Evolutionary conservation across 306 rosid species (phyloP).

Genomic region (Medicago ruthenica): DNA sequence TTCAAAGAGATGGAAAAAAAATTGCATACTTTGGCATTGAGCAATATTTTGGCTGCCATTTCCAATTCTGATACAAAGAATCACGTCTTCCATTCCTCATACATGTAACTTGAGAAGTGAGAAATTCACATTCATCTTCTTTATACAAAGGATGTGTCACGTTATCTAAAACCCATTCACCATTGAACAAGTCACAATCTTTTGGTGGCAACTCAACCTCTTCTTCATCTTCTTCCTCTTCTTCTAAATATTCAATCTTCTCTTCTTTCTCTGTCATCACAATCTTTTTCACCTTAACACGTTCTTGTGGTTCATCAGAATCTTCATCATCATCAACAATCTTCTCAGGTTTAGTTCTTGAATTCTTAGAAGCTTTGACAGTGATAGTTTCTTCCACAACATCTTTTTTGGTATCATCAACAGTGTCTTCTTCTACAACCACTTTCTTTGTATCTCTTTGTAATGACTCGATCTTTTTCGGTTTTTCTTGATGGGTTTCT

Average conservation of each 20-base stretch:
- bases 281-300: conserved; percentile 47
- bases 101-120: conserved; percentile 92
- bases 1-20: background rate
- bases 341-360: conserved; percentile 55
- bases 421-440: conserved; percentile 23
- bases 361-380: conserved; percentile 31
- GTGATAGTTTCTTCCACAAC: conserved; percentile 15
- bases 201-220: conserved; percentile 79
- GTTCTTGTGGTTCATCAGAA: conserved; percentile 56
- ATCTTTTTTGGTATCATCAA: conserved; percentile 41
- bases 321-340: conserved; percentile 44
- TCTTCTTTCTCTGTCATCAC: conserved; percentile 45
- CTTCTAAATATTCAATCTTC: conserved; percentile 38
- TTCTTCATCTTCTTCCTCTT: conserved; percentile 59
- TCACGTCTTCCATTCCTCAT: conserved; percentile 90
- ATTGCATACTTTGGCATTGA: conserved; percentile 76
- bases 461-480: conserved; percentile 17
- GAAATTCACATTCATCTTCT: conserved; percentile 92
- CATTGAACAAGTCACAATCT: conserved; percentile 86
- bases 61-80: conserved; percentile 87
- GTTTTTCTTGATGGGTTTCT: conserved; percentile 56
- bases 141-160: conserved; percentile 79
- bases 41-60: conserved; percentile 96
- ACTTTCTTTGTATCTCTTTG: background rate
- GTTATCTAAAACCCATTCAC: conserved; percentile 90